Evolutionary conservation across 441 rosid genomes (phyloP).

Genomic region (Brassica hybrid): DNA sequence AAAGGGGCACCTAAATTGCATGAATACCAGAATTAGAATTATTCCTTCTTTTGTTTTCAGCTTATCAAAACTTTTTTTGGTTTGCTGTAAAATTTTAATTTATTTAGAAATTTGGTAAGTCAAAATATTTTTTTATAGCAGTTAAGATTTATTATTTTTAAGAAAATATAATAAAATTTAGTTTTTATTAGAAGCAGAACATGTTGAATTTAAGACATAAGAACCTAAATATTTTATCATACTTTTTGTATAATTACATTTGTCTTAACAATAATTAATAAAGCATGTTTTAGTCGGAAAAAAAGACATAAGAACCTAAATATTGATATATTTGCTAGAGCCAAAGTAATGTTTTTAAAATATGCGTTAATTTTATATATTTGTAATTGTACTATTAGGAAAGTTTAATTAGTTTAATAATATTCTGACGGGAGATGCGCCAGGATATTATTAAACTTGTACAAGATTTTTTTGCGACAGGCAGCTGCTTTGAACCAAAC

Average conservation of each 20-base stretch:
- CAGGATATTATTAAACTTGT: no score
- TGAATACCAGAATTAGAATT: conserved; percentile 35
- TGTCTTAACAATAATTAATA: no score
- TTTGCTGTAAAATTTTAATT: neutral
- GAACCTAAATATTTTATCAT: neutral
- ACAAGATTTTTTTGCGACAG: no score
- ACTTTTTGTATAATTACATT: no score
- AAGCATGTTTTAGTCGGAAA: no score
- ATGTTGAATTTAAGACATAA: neutral
- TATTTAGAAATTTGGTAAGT: neutral
- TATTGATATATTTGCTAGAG: neutral
- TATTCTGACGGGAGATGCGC: no score
- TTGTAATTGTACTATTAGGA: neutral
- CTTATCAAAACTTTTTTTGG: neutral
- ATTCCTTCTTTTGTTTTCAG: conserved; percentile 30
- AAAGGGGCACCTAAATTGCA: conserved; percentile 33
- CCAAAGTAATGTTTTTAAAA: neutral
- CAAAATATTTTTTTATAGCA: neutral
- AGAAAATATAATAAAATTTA: neutral
- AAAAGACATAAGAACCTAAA: neutral
- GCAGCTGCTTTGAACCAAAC: no score
- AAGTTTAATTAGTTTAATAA: neutral
- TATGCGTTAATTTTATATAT: neutral
- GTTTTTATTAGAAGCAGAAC: neutral
- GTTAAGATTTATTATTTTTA: neutral